A percentile compares a stretch with the other conserved stretches of the same genome.
These are phyloP conservation scores for Eragrostis nindensis DNA, from an alignment of 176 grass and related monocot species.

Conservation along the genomic window DNA sequence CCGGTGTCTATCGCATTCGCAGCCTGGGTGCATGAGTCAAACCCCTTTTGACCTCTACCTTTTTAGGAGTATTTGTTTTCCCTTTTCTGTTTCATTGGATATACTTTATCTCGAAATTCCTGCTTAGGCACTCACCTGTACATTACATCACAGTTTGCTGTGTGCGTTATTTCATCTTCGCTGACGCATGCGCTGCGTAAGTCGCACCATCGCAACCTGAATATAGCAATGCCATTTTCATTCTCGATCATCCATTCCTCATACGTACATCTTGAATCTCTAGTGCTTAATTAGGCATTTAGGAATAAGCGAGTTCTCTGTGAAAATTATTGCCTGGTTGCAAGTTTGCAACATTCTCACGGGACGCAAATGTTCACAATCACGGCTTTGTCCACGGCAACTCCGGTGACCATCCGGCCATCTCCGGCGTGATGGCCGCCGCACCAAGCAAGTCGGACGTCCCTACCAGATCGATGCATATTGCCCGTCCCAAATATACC, in stretches of 20 bases:
- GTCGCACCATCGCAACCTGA: neutral
- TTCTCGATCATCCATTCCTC: too few relatives aligned
- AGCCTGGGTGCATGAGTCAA: slow-evolving; percentile 55
- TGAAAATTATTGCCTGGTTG: too few relatives aligned
- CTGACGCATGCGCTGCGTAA: slow-evolving; percentile 34
- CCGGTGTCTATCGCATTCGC: slow-evolving; percentile 46
- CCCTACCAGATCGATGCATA: slow-evolving; percentile 4
- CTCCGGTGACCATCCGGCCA: neutral
- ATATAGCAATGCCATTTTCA: neutral
- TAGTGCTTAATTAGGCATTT: too few relatives aligned
- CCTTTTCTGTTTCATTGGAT: neutral
- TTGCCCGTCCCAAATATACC: neutral
- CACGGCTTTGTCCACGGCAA: neutral
- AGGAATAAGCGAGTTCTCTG: too few relatives aligned
- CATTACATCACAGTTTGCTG: too few relatives aligned
- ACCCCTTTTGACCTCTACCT: slow-evolving; percentile 20
- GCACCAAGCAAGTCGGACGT: neutral
- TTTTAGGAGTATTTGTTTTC: neutral
- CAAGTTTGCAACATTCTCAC: too few relatives aligned
- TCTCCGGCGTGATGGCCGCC: slow-evolving; percentile 29
- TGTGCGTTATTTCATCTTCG: neutral
- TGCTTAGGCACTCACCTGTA: too few relatives aligned
- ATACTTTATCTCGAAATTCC: neutral
- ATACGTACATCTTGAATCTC: too few relatives aligned
- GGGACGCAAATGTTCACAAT: neutral